Conservation (phyloP, 176 grass and related monocot genomes). For the Oryza officinalis region DNA sequence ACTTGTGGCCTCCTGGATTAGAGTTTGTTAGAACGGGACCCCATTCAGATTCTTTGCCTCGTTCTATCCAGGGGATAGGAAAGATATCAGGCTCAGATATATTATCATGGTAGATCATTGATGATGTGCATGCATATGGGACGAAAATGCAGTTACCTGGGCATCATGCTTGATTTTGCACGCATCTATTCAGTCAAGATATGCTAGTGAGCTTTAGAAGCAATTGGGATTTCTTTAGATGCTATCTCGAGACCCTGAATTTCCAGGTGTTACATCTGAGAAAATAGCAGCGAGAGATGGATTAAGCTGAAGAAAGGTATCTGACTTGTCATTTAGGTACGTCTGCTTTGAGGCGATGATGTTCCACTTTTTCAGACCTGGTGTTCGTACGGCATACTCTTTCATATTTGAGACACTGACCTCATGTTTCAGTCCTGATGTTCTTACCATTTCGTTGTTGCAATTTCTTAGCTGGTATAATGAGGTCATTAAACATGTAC, state of each 20-base stretch:
- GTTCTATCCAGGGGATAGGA: background rate
- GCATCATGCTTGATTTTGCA: background rate
- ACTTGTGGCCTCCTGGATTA: background rate
- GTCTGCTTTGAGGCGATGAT: background rate
- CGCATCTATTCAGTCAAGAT: background rate
- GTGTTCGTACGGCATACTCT: background rate
- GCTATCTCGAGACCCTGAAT: background rate
- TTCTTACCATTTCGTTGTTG: background rate
- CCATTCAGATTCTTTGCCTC: background rate
- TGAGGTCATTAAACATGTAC: background rate
- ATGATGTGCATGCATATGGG: background rate
- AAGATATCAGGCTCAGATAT: background rate
- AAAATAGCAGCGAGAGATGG: background rate
- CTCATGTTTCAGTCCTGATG: background rate
- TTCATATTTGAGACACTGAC: background rate
- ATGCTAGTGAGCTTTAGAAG: background rate
- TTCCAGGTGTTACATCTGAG: background rate
- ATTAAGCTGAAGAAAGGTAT: background rate
- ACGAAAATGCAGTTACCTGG: background rate
- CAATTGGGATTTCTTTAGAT: background rate
- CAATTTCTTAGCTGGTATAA: background rate
- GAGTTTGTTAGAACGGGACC: background rate
- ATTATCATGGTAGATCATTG: conserved; percentile 10
- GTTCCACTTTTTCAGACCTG: background rate
- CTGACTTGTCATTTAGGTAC: conserved; percentile 27